These are phyloP conservation scores for Boletellus ananas DNA, from an alignment of 768 basidiomycete species.

Conservation along the genomic window DNA sequence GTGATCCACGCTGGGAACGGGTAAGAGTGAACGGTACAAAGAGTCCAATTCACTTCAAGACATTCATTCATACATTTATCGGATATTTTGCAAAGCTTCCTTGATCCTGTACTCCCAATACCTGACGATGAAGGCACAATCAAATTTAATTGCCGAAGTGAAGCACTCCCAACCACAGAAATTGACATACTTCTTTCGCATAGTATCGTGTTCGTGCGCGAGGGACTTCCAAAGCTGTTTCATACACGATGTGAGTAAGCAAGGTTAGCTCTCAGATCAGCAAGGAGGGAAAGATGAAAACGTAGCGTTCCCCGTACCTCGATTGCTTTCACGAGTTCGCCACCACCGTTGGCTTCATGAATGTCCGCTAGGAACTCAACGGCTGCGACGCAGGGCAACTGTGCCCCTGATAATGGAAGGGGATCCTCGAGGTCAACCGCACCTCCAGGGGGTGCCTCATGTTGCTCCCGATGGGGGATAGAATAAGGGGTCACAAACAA, in stretches of 20 bases:
- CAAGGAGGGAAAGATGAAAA: background rate
- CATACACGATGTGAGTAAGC: constrained; percentile 6
- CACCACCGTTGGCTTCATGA: constrained; percentile 54
- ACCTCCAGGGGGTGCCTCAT: constrained; percentile 34
- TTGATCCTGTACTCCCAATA: constrained; percentile 77
- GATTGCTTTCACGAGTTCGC: constrained; percentile 43
- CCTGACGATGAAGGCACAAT: constrained; percentile 35
- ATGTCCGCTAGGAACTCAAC: constrained; percentile 85
- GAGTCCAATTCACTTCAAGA: constrained; percentile 9
- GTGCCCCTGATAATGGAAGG: constrained; percentile 56
- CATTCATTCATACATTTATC: constrained; percentile 13
- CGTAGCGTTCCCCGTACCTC: constrained; percentile 36
- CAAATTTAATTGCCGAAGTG: constrained; percentile 24
- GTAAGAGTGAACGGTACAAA: background rate
- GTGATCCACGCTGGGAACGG: too few species aligned
- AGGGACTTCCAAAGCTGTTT: constrained; percentile 66
- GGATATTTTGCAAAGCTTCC: constrained; percentile 37
- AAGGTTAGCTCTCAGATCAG: constrained; percentile 7
- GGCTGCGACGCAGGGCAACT: constrained; percentile 74
- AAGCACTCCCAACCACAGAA: constrained; percentile 3
- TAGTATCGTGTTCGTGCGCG: constrained; percentile 66
- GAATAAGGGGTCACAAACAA: constrained; percentile 69
- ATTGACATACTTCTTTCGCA: constrained; percentile 66
- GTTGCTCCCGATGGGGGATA: constrained; percentile 27
- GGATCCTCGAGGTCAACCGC: constrained; percentile 75